Conservation (phyloP, 768 basidiomycete species). For the Fomitopsis serialis region DNA sequence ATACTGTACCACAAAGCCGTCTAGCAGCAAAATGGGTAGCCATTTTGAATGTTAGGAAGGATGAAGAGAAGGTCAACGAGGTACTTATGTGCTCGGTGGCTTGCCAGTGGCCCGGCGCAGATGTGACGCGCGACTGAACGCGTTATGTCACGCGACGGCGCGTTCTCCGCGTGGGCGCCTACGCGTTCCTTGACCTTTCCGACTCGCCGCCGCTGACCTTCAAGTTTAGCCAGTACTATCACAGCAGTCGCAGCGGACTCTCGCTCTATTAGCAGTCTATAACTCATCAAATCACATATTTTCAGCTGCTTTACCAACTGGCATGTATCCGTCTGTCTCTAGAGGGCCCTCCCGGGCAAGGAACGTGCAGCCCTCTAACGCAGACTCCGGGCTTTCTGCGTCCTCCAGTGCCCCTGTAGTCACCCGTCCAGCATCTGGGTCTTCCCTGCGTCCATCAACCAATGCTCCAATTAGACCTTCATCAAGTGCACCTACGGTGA, state of each 20-base stretch:
- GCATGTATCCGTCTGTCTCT: constrained; percentile 1
- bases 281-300: background rate
- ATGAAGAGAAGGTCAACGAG: no score
- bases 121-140: background rate
- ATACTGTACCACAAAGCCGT: no score
- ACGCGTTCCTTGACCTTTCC: background rate
- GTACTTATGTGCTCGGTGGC: no score
- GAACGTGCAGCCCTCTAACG: constrained; percentile 1
- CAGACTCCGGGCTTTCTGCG: constrained; percentile 6
- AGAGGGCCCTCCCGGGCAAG: background rate
- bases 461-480: constrained; percentile 22
- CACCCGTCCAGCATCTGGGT: constrained; percentile 2
- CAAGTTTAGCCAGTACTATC: background rate
- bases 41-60: no score
- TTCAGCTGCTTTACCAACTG: background rate
- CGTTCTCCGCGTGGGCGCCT: background rate
- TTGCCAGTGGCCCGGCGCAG: no score
- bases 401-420: constrained; percentile 11
- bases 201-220: background rate
- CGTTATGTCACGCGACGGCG: background rate
- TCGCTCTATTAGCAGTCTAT: background rate
- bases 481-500: constrained; percentile 30
- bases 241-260: background rate
- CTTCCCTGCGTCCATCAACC: constrained; percentile 7
- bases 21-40: no score